phyloP scores from a whole-genome alignment of 169 alveolate species.

The Cryptosporidium viatorum region DNA sequence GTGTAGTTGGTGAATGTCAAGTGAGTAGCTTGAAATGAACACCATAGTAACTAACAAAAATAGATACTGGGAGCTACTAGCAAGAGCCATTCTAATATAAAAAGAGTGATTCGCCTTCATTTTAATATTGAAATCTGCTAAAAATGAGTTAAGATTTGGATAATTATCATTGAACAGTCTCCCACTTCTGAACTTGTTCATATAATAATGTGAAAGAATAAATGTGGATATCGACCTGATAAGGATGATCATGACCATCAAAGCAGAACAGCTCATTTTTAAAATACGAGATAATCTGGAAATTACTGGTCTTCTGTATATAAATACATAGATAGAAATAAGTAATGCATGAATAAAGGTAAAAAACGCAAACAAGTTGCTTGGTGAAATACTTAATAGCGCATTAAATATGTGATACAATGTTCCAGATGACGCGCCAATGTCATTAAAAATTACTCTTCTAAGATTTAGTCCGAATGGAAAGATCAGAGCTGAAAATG shows the following conservation, averaged over 20 bases:
- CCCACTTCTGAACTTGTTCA: slow-evolving; percentile 13
- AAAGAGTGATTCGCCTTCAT: slow-evolving; percentile 36
- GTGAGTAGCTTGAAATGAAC: slow-evolving; percentile 51
- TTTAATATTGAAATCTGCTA: slow-evolving; percentile 47
- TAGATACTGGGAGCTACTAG: slow-evolving; percentile 49
- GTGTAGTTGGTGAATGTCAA: slow-evolving; percentile 70
- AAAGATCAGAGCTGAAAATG: slow-evolving; percentile 39
- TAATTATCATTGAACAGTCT: slow-evolving; percentile 54
- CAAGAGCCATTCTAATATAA: slow-evolving; percentile 50
- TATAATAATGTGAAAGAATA: slow-evolving; percentile 12
- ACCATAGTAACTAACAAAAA: slow-evolving; percentile 36
- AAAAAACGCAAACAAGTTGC: slow-evolving; percentile 23
- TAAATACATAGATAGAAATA: slow-evolving; percentile 46
- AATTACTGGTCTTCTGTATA: slow-evolving; percentile 61
- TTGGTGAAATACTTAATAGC: slow-evolving; percentile 30
- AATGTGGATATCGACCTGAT: slow-evolving; percentile 19
- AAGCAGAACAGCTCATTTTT: slow-evolving; percentile 44
- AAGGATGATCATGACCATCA: slow-evolving; percentile 11
- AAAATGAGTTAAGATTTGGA: slow-evolving; percentile 54
- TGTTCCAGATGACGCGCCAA: background rate
- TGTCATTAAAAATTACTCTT: slow-evolving; percentile 3
- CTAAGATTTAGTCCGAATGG: slow-evolving; percentile 61
- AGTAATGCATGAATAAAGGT: slow-evolving; percentile 39
- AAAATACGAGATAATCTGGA: slow-evolving; percentile 36
- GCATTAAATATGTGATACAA: background rate